Percentiles rank a stretch among this genome's conserved stretches.
Evolutionary conservation across 225 moss, liverwort and hornwort genomes (phyloP).

Genomic region (Antitrichia curtipendula): DNA sequence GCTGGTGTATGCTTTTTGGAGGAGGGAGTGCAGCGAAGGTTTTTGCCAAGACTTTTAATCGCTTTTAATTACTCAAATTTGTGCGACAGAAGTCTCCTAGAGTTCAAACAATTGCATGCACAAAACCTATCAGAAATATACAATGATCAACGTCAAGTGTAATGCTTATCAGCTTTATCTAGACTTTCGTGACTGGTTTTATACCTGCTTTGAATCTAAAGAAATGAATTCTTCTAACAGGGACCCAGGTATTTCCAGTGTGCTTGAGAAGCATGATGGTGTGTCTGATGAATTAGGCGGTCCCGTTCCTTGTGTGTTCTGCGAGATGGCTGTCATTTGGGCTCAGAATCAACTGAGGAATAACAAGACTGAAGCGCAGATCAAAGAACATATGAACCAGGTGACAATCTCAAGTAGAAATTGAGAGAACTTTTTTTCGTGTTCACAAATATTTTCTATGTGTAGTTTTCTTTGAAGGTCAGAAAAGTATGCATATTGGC

Average conservation of each 20-base stretch:
- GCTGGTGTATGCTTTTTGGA: slow-evolving; percentile 68
- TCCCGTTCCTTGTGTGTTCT: slow-evolving; percentile 37
- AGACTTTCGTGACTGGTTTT: background rate
- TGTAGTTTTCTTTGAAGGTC: background rate
- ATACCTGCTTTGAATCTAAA: background rate
- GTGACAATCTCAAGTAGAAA: slow-evolving; percentile 9
- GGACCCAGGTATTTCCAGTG: slow-evolving; percentile 57
- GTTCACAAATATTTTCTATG: background rate
- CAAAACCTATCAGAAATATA: background rate
- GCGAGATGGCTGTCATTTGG: slow-evolving; percentile 95
- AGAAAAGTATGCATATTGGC: background rate
- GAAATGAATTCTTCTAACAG: background rate
- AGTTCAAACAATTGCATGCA: background rate
- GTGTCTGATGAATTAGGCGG: slow-evolving; percentile 16
- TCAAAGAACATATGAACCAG: slow-evolving; percentile 47
- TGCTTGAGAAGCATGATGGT: slow-evolving; percentile 44
- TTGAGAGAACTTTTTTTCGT: background rate
- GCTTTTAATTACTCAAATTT: background rate
- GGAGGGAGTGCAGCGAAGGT: slow-evolving; percentile 19
- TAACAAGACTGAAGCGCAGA: slow-evolving; percentile 55
- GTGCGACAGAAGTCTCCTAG: background rate
- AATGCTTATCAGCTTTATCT: background rate
- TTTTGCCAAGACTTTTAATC: background rate
- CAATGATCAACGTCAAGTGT: background rate
- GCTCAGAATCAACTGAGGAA: slow-evolving; percentile 72